Conservation (phyloP, 2,329 filamentous ascomycete genomes). For the Rhytidhysteron rufulum region DNA sequence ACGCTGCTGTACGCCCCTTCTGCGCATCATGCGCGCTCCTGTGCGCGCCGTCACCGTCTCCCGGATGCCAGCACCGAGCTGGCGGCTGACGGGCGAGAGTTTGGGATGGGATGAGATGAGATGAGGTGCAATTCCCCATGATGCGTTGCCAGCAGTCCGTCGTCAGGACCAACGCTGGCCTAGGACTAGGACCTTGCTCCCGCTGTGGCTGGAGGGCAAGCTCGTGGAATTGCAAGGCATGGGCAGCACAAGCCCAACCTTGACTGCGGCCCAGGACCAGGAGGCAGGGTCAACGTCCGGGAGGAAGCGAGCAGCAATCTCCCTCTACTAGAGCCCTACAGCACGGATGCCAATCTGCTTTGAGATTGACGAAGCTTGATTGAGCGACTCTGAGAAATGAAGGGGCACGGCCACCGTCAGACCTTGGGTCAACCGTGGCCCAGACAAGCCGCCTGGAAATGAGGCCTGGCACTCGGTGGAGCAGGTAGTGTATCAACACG, state of each 20-base stretch:
- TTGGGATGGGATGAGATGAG: no score
- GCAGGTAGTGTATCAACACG: conserved; percentile 30
- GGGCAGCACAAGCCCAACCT: conserved; percentile 11
- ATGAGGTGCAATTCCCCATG: no score
- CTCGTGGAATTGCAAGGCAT: conserved; percentile 18
- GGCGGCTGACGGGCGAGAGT: no score
- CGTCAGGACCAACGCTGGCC: no score
- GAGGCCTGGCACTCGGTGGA: conserved; percentile 28
- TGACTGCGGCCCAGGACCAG: conserved; percentile 27
- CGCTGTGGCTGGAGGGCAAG: conserved; percentile 21
- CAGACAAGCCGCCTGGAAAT: conserved; percentile 29
- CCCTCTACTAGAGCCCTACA: conserved; percentile 30
- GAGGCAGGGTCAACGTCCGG: conserved; percentile 34
- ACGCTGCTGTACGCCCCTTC: no score
- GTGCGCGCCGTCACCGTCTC: no score
- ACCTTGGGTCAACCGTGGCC: conserved; percentile 26
- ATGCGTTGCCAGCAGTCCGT: no score
- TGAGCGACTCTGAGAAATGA: conserved; percentile 41
- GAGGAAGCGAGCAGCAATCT: conserved; percentile 33
- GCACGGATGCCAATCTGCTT: conserved; percentile 27
- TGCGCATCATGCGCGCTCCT: no score
- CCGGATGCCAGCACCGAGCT: no score
- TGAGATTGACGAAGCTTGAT: conserved; percentile 13
- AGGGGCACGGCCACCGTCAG: conserved; percentile 30
- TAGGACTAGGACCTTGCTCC: no score